These are phyloP conservation scores for Aspergillus puulaauensis DNA, from an alignment of 2,329 filamentous ascomycete genomes.

Conservation along the genomic window DNA sequence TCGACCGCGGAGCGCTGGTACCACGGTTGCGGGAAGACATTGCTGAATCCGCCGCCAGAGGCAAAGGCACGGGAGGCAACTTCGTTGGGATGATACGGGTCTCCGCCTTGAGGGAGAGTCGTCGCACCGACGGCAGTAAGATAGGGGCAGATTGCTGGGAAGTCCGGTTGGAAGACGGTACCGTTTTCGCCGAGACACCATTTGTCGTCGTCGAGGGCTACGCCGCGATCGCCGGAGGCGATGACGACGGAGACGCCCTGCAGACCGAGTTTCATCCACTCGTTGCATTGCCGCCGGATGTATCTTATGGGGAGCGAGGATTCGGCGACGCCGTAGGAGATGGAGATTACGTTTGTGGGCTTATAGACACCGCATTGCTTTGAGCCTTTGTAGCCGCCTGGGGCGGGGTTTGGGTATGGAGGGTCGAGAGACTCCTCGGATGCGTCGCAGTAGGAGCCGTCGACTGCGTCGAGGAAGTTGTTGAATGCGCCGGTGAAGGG, in stretches of 20 bases:
- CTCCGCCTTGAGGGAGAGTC: conserved; percentile 24
- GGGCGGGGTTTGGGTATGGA: conserved; percentile 49
- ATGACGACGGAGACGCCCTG: conserved; percentile 33
- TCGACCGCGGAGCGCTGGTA: conserved; percentile 45
- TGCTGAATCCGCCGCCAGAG: conserved; percentile 49
- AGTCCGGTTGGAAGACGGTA: conserved; percentile 51
- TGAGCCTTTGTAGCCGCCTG: conserved; percentile 47
- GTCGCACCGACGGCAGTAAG: conserved; percentile 49
- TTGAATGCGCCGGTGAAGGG: conserved; percentile 39
- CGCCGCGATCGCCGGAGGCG: conserved; percentile 32
- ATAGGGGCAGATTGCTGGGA: conserved; percentile 53
- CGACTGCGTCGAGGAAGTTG: conserved; percentile 54
- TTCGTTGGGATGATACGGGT: neutral
- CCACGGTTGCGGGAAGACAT: conserved; percentile 44
- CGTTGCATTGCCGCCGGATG: conserved; percentile 48
- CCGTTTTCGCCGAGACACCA: conserved; percentile 36
- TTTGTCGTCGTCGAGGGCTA: conserved; percentile 31
- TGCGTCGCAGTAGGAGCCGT: conserved; percentile 52
- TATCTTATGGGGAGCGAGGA: conserved; percentile 54
- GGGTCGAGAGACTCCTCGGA: conserved; percentile 54
- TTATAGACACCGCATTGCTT: conserved; percentile 50
- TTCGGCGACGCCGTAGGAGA: conserved; percentile 59
- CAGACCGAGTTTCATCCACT: conserved; percentile 53
- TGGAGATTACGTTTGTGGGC: conserved; percentile 57
- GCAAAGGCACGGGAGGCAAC: conserved; percentile 24